Base-by-base conservation (phyloP, 352 stramenopile species). In the Globisporangium middletonii region DNA sequence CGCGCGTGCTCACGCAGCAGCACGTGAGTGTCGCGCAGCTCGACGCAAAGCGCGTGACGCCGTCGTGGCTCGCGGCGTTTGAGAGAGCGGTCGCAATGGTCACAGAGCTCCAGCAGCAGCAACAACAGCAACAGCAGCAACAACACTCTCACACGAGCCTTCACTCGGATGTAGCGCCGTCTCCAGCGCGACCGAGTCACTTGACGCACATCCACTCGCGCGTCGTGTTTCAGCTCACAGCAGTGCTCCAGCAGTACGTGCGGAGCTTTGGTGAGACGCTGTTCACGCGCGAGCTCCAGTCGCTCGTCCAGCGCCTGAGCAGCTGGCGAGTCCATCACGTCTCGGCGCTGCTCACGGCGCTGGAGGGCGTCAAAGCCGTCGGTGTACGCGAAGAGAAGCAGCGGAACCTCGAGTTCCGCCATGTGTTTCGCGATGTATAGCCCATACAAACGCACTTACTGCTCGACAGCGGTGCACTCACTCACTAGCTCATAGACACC, bases 341-440 rank as follows among this genome's bases (percentile, higher is more conserved):
- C 6, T 57, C 72, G 23, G 43, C 63, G 15, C 53, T 88, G 1
- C 33, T 77, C 19, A 30, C 13, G 45, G 57, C 53, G 23, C 64
- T 88, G 3, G 45, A 65, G 2, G 18, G 27, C 0, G 57, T 66
- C 12, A 73, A 71, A 51, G 23, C 53, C 0, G 30, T 66, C 11
- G 79, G 62, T 0, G 65, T 71, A 13, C 30, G 64, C 23, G 79
- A 89, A 53, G 79, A 89, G 49, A 69, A 75, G 45, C 71, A 80
- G 27, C 66, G 77, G 18, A 89, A 88, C 57, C 74, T 89, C 48
- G 79, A 89, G 61, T 87, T 89, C 63, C 83, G 70, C 62, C 77
- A 89, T 60, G 67, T 83, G 2, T 70, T 78, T 27, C 27, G 44
- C 9, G 19, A 38, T 19, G 3, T 55, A n/a, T 30, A 15, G 15